Conservation (phyloP, 1,284 basidiomycete species). For the Ceratobasidium sp. region DNA sequence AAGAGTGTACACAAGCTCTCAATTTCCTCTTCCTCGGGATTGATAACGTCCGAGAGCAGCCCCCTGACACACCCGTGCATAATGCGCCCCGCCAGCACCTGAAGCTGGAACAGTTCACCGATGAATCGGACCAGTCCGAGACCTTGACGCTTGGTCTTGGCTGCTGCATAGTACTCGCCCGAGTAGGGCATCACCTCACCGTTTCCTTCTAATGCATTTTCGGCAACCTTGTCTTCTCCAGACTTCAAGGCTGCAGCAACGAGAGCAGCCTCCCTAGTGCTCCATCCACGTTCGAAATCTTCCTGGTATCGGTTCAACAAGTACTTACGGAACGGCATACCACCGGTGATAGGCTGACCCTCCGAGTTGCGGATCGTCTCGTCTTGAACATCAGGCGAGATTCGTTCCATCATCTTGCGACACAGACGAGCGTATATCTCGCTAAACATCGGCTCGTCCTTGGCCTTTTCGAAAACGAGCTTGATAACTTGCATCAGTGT, state of each 20-base stretch:
- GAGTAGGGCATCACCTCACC: slow-evolving; percentile 77
- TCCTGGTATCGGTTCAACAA: slow-evolving; percentile 66
- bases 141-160: slow-evolving; percentile 96
- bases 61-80: slow-evolving; percentile 98
- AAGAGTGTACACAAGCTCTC: slow-evolving; percentile 94
- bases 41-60: slow-evolving; percentile 86
- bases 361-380: slow-evolving; percentile 77
- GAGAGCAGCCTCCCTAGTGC: slow-evolving; percentile 58
- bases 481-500: slow-evolving; percentile 95
- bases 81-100: slow-evolving; percentile 91
- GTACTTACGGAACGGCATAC: slow-evolving; percentile 73
- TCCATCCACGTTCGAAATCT: slow-evolving; percentile 67
- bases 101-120: slow-evolving; percentile 95
- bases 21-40: slow-evolving; percentile 96
- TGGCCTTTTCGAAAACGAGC: slow-evolving; percentile 96
- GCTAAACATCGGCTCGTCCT: slow-evolving; percentile 92
- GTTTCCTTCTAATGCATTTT: slow-evolving; percentile 54
- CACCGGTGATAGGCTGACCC: slow-evolving; percentile 74
- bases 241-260: slow-evolving; percentile 57
- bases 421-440: slow-evolving; percentile 97
- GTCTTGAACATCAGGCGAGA: slow-evolving; percentile 85
- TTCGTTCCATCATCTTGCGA: slow-evolving; percentile 89
- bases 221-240: slow-evolving; percentile 59
- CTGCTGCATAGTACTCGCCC: slow-evolving; percentile 95
- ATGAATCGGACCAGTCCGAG: slow-evolving; percentile 97